Percentiles rank a stretch among this genome's conserved stretches.
Evolutionary conservation across 352 stramenopile genomes (phyloP).

Genomic region (Pythium phragmitis): DNA sequence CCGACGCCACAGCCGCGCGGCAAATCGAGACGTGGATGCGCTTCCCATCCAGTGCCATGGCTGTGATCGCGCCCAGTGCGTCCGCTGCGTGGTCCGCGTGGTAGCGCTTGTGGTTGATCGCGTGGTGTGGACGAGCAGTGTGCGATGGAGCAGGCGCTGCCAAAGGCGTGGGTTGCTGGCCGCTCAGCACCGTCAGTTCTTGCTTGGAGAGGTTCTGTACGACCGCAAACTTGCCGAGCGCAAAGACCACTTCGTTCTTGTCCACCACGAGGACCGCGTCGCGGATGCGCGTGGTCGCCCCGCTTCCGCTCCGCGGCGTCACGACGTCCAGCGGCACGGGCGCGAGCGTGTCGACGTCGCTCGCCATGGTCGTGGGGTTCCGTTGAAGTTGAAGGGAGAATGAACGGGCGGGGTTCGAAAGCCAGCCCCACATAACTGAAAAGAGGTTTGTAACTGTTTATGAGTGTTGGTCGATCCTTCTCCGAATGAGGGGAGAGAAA

Average conservation of each 20-base stretch:
- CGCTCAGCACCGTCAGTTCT: slow-evolving; percentile 51
- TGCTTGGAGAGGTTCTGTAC: slow-evolving; percentile 67
- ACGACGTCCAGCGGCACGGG: slow-evolving; percentile 23
- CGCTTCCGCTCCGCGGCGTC: slow-evolving; percentile 44
- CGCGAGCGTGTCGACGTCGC: slow-evolving; percentile 15
- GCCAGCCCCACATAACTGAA: background rate
- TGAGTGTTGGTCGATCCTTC: slow-evolving; percentile 10
- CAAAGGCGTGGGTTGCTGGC: slow-evolving; percentile 15
- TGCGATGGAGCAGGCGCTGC: background rate
- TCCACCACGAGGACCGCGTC: slow-evolving; percentile 57
- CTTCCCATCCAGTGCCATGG: slow-evolving; percentile 64
- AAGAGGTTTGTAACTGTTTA: background rate
- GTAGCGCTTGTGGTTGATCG: background rate
- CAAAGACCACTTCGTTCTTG: slow-evolving; percentile 60
- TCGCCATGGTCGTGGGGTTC: background rate
- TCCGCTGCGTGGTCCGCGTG: background rate
- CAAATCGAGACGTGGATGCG: slow-evolving; percentile 53
- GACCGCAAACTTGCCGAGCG: slow-evolving; percentile 61
- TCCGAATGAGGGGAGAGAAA: background rate
- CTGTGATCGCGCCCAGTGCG: slow-evolving; percentile 61
- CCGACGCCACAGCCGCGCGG: slow-evolving; percentile 29
- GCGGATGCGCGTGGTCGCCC: slow-evolving; percentile 46
- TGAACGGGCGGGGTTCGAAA: background rate
- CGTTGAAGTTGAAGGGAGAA: slow-evolving; percentile 13
- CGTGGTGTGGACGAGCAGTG: background rate